Conservation (phyloP, 805 yeast genomes). For the Wickerhamiella slavikovae region DNA sequence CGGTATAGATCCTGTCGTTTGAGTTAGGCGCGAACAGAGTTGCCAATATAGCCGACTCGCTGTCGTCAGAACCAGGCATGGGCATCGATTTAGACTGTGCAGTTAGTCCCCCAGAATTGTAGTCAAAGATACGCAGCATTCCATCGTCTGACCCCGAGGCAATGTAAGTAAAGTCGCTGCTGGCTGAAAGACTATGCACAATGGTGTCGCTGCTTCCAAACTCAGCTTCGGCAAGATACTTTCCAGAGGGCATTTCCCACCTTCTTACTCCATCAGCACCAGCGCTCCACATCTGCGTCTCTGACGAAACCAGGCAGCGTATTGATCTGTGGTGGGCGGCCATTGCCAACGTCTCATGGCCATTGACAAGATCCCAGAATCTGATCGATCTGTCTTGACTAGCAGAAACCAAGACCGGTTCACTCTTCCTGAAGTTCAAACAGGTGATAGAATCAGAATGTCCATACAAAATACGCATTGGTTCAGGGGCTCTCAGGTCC, state of each 20-base stretch:
- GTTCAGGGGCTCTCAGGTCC: slow-evolving; percentile 71
- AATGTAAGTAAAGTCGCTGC: no score
- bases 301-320: slow-evolving; percentile 43
- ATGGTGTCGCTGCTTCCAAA: no score
- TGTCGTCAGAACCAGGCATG: slow-evolving; percentile 48
- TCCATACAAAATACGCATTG: slow-evolving; percentile 62
- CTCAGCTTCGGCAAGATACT: slow-evolving; percentile 9
- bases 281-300: no score
- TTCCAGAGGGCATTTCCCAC: slow-evolving; percentile 66
- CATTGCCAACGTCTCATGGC: slow-evolving; percentile 43
- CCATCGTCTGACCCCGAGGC: slow-evolving; percentile 84
- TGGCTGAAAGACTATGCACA: no score
- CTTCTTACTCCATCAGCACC: slow-evolving; percentile 67
- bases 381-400: slow-evolving; percentile 72
- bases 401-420: slow-evolving; percentile 71
- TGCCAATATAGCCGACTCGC: slow-evolving; percentile 48
- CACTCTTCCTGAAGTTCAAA: slow-evolving; percentile 44
- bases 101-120: slow-evolving; percentile 42
- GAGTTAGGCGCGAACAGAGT: slow-evolving; percentile 50
- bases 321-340: slow-evolving; percentile 77
- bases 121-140: slow-evolving; percentile 53
- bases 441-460: slow-evolving; percentile 59
- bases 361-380: slow-evolving; percentile 80
- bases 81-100: slow-evolving; percentile 34
- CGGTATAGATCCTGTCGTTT: slow-evolving; percentile 64